A percentile compares a stretch with the other conserved stretches of the same genome.
Evolutionary conservation across 2,329 filamentous ascomycete species (phyloP).

Genomic region (Fusarium caatingaense): DNA sequence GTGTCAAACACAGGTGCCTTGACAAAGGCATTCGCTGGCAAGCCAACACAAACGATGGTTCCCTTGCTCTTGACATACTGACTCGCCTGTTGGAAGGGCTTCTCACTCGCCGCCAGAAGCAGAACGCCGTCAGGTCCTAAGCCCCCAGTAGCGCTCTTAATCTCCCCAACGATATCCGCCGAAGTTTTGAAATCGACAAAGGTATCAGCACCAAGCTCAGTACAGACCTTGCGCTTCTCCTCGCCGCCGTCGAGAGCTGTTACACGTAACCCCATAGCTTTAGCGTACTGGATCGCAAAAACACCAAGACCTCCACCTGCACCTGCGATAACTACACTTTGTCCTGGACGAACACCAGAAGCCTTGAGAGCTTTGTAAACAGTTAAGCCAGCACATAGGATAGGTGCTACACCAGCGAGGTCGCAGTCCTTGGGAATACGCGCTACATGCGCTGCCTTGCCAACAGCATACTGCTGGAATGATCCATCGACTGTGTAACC

Average conservation of each 20-base stretch:
- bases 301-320: constrained; percentile 83
- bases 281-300: constrained; percentile 83
- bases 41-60: constrained; percentile 83
- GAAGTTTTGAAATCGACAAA: constrained; percentile 83
- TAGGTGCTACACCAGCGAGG: constrained; percentile 79
- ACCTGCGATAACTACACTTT: constrained; percentile 83
- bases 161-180: constrained; percentile 81
- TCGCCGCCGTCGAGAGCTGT: constrained; percentile 86
- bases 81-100: constrained; percentile 91
- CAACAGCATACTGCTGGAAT: constrained; percentile 90
- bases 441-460: constrained; percentile 83
- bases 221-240: constrained; percentile 79
- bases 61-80: constrained; percentile 85
- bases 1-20: constrained; percentile 87
- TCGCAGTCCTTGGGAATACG: constrained; percentile 78
- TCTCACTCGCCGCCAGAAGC: constrained; percentile 84
- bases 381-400: constrained; percentile 85
- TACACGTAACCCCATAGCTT: constrained; percentile 82
- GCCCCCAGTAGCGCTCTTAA: constrained; percentile 76
- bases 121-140: constrained; percentile 87
- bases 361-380: constrained; percentile 89
- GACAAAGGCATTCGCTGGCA: constrained; percentile 84
- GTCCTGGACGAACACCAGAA: constrained; percentile 75
- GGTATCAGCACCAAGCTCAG: constrained; percentile 73
- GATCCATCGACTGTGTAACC: constrained; percentile 91